Base-by-base conservation (phyloP, 139 green algal genomes). In the Desmodesmus armatus region DNA sequence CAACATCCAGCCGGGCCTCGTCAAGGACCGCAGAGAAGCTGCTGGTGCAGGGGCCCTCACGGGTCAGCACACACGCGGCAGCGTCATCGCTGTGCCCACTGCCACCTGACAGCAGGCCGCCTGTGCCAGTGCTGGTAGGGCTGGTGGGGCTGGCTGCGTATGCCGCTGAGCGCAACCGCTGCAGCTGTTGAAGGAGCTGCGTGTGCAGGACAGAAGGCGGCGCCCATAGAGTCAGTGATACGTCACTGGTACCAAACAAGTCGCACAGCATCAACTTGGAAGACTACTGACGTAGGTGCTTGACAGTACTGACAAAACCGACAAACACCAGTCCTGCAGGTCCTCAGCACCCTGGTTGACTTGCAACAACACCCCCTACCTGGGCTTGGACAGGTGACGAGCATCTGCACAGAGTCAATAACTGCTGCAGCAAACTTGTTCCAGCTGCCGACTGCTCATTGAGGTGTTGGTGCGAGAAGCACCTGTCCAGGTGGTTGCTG, bases 401-500 rank as follows among this genome's bases (percentile, higher is more conserved):
- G 40, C 37, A 69, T 5, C 49, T 43, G 65, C 62, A 81, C 23
- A 79, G 86, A 1, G 5, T 3, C 35, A 86, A 25, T 9, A 85
- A 70, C 9, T 82, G 73, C 51, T 89, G 74, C 25, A 89, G 44
- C 51, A 85, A 69, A 6, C 40, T 87, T 11, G 63, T 19, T 49
- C 35, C 63, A 41, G 80, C 80, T n/a, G 27, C 67, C 53, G 4
- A 27, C 73, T 19, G 27, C 37, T 15, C 11, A n/a, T 13, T n/a
- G 37, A 47, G 39, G 0, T 19, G 49, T 31, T 47, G 70, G 63
- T 80, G 62, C 17, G 55, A 73, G 5, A 17, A 33, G 17, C n/a
- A 82, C 25, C 51, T 5, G 4, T 65, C 70, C 43, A 78, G n/a
- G 15, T 40, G 3, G 72, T 31, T 27, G 43, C 33, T 86, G 21